Evolutionary conservation across 2,329 filamentous ascomycete species (phyloP), one percentile per base, ranked within the genome.

Genomic region (Arachnomyces sp.): DNA sequence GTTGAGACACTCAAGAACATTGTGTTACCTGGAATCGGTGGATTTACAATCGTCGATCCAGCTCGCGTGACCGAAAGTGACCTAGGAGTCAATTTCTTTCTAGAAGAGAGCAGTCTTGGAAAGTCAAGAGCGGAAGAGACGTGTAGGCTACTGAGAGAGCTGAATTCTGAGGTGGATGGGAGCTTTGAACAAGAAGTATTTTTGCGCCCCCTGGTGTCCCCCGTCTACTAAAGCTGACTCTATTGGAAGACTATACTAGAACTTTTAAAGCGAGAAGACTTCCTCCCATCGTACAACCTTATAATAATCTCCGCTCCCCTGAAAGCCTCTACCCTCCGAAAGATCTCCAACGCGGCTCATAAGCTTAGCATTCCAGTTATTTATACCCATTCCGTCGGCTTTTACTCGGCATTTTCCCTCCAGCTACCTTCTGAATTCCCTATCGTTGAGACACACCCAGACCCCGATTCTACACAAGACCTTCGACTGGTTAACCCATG

Each of bases 1-100:
- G 75, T 93, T 9, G 92, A 98, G 64, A 82, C 89, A 0, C 74
- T 98, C 46, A 98, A 98, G 73, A 98, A 98, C 59, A 77, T 98
- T n/a, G 86, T 98, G 3, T 70, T 98, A 7, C 92, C 92, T 42
- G 86, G 89, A 3, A 84, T 96, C 53, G 93, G 92, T 7, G 78
- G 80, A 17, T 98, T 95, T 61, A 93, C 86, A 1, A 94, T 98
- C 46, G 82, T 84, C 38, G 92, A 98, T 55, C 80, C 84, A 5
- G 77, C 80, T 1, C 62, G 74, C 2, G 89, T 98, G n/a, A 72
- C 70, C 1, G 82, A 94, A 51, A 73, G 80, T 31, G 92, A 98
- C 55, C 70, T 98, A 31, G 92, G 93, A 3, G 83, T 95, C 47
- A 98, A 98, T 66, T 98, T 98, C 73, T 98, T 98, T 56, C 72